Conservation (phyloP, 2,329 filamentous ascomycete genomes). For the Venturia aucupariae region DNA sequence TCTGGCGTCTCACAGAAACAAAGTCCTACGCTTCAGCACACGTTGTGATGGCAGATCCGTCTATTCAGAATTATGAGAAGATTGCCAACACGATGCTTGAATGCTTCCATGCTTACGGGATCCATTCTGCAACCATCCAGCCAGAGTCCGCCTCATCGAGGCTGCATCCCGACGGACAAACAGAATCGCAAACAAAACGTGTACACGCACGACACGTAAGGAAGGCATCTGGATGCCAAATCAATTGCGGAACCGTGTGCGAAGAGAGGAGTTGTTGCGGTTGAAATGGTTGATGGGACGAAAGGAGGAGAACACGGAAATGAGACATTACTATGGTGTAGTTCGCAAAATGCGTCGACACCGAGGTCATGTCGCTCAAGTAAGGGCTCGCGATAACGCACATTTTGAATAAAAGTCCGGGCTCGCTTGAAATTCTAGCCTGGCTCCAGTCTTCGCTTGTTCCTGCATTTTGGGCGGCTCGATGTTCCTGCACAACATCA, state of each 20-base stretch:
- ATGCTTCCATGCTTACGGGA: conserved; percentile 64
- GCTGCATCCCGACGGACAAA: background rate
- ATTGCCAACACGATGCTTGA: conserved; percentile 54
- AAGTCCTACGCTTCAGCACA: conserved; percentile 63
- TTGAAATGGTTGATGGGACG: background rate
- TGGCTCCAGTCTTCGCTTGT: too few species aligned
- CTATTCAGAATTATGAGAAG: conserved; percentile 49
- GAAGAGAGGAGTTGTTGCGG: conserved; percentile 10
- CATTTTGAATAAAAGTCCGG: background rate
- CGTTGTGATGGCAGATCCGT: conserved; percentile 51
- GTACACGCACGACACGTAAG: background rate
- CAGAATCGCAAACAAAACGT: background rate
- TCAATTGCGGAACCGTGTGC: conserved; percentile 3
- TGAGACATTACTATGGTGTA: background rate
- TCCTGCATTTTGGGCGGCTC: background rate
- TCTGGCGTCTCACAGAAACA: conserved; percentile 64
- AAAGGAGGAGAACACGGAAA: background rate
- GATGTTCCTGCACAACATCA: background rate
- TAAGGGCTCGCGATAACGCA: background rate
- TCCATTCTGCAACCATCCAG: conserved; percentile 63
- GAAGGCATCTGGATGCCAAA: background rate
- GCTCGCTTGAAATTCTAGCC: too few species aligned
- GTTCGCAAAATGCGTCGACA: background rate
- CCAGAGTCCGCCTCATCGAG: conserved; percentile 42
- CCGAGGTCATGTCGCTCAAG: background rate